A percentile compares a stretch with the other conserved stretches of the same genome.
These are phyloP conservation scores for Xylaria arbuscula DNA, from an alignment of 2,329 filamentous ascomycete genomes.

Conservation along the genomic window DNA sequence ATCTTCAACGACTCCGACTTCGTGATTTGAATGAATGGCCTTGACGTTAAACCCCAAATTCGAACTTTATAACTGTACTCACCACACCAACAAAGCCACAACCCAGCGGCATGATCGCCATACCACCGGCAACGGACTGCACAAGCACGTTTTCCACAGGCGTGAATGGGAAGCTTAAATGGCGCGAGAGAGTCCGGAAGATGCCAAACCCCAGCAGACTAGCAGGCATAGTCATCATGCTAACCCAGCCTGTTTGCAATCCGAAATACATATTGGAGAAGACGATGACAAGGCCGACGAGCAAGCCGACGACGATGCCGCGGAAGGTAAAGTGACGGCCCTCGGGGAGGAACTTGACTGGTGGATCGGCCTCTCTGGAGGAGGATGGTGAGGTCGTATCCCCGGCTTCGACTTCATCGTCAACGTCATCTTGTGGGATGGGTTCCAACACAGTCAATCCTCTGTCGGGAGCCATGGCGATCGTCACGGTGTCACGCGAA, in stretches of 20 bases:
- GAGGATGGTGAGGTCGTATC: slow-evolving; percentile 19
- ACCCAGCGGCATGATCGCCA: slow-evolving; percentile 95
- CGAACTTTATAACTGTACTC: slow-evolving; percentile 44
- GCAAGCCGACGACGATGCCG: slow-evolving; percentile 80
- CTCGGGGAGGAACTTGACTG: slow-evolving; percentile 49
- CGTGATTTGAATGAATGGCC: neutral
- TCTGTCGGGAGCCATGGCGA: slow-evolving; percentile 48
- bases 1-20: neutral
- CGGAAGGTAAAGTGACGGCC: slow-evolving; percentile 84
- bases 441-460: slow-evolving; percentile 34
- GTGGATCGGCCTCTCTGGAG: slow-evolving; percentile 28
- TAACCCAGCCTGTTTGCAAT: slow-evolving; percentile 80
- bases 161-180: slow-evolving; percentile 83
- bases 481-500: neutral
- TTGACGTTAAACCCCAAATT: neutral
- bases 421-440: slow-evolving; percentile 24
- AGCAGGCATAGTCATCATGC: slow-evolving; percentile 96
- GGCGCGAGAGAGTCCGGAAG: slow-evolving; percentile 81
- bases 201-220: slow-evolving; percentile 94
- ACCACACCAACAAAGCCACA: slow-evolving; percentile 94
- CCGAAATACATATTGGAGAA: slow-evolving; percentile 99
- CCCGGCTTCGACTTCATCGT: slow-evolving; percentile 19
- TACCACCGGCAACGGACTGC: slow-evolving; percentile 93
- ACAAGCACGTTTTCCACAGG: slow-evolving; percentile 97
- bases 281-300: slow-evolving; percentile 89